Conservation (phyloP, 441 rosid species). For the Gossypium trilobum region DNA sequence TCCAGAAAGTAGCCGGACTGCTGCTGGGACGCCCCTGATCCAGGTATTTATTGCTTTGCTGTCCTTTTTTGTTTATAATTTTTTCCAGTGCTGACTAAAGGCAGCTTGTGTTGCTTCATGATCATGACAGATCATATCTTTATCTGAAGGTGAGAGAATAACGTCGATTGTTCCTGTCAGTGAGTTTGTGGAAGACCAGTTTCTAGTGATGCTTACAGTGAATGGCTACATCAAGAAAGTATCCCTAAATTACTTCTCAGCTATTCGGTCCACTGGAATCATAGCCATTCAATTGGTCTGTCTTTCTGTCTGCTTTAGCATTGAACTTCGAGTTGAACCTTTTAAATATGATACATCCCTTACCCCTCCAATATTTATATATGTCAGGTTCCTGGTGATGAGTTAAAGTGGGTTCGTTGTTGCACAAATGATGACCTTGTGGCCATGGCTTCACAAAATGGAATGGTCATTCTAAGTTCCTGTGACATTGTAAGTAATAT, state of each 20-base stretch:
- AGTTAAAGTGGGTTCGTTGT: conserved; percentile 90
- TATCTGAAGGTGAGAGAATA: conserved; percentile 86
- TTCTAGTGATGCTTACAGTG: conserved; percentile 83
- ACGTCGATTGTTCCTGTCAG: conserved; percentile 86
- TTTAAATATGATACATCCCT: neutral
- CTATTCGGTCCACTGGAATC: conserved; percentile 91
- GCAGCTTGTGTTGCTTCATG: conserved; percentile 14
- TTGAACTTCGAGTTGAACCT: neutral
- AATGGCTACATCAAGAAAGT: conserved; percentile 96
- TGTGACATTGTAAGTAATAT: conserved; percentile 55
- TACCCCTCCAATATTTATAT: conserved; percentile 16
- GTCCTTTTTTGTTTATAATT: conserved; percentile 8
- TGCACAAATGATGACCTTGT: conserved; percentile 84
- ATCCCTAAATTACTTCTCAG: conserved; percentile 62
- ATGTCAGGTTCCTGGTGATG: conserved; percentile 82
- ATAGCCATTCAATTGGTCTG: conserved; percentile 92
- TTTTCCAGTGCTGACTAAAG: conserved; percentile 14
- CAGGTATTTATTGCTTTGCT: conserved; percentile 48
- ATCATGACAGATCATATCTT: conserved; percentile 58
- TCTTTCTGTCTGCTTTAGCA: conserved; percentile 7
- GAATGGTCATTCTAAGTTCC: conserved; percentile 80
- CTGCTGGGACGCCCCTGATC: conserved; percentile 87
- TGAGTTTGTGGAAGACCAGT: conserved; percentile 72
- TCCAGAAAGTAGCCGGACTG: conserved; percentile 77
- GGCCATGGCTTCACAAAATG: conserved; percentile 93